A percentile compares a stretch with the other conserved stretches of the same genome.
phyloP scores from a whole-genome alignment of 2,329 filamentous ascomycete genomes.

The Verticillium isaacii region DNA sequence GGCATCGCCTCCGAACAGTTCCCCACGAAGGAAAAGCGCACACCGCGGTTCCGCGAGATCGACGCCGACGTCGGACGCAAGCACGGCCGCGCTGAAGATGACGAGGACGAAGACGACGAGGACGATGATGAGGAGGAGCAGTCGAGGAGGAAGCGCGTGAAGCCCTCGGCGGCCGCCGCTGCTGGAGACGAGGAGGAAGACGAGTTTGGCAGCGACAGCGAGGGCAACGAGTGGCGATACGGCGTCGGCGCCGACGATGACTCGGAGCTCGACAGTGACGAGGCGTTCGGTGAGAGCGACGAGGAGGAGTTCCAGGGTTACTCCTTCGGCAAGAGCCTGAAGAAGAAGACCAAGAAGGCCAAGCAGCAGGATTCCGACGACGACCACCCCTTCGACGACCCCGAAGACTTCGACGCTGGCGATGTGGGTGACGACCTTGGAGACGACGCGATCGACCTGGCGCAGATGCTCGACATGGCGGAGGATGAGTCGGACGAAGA shows the following conservation, averaged over 20 bases:
- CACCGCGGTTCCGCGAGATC: slow-evolving; percentile 45
- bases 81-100: slow-evolving; percentile 12
- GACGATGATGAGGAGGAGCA: slow-evolving; percentile 51
- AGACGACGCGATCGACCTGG: slow-evolving; percentile 55
- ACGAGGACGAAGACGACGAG: slow-evolving; percentile 36
- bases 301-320: slow-evolving; percentile 80
- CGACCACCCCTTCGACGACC: slow-evolving; percentile 48
- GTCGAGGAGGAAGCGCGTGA: slow-evolving; percentile 34
- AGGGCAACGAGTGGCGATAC: slow-evolving; percentile 80
- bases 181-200: slow-evolving; percentile 51
- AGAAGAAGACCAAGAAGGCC: slow-evolving; percentile 26
- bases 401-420: slow-evolving; percentile 49
- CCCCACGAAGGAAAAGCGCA: slow-evolving; percentile 40
- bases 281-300: slow-evolving; percentile 85
- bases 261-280: slow-evolving; percentile 63
- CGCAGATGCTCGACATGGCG: slow-evolving; percentile 50
- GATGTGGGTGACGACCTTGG: slow-evolving; percentile 56
- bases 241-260: slow-evolving; percentile 60
- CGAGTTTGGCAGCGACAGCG: slow-evolving; percentile 77
- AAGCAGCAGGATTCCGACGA: slow-evolving; percentile 22
- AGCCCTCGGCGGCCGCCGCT: slow-evolving; percentile 35
- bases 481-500: slow-evolving; percentile 45
- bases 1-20: slow-evolving; percentile 51
- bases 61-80: slow-evolving; percentile 33
- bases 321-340: slow-evolving; percentile 41